Base-by-base conservation (phyloP, 768 basidiomycete species). In the Glaciozyma antarctica region DNA sequence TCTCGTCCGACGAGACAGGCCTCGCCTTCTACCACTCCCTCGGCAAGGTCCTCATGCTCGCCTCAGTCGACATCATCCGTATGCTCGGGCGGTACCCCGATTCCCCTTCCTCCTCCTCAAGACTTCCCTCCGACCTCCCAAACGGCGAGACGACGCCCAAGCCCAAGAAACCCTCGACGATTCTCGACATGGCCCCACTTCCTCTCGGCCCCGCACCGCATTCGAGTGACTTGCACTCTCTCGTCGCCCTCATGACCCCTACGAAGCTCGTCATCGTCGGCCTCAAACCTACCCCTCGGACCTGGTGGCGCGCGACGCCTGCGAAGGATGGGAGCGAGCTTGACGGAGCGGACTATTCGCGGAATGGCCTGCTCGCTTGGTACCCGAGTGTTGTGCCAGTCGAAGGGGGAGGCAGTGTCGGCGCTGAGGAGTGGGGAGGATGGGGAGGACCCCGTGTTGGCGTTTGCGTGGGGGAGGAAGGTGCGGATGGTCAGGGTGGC, bases 11-110 rank as follows among this genome's bases (percentile, higher is more conserved):
- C 75, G 88, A 94, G 64, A 78, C 82, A 70, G 95, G 95, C 0
- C 81, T 97, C 13, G 89, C 91, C 0, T 99, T 99, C 77, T 95
- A 90, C 75, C 93, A 97, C 77, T 88, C 87, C 61, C 79, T 99
- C 6, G 91, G 95, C 32, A 93, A 90, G 75, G 86, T 98, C 16
- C 80, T 98, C 19, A 95, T 95, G 70, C 86, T 99, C 9, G 93
- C 97, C 54, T 92, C 93, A 17, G 85, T 88, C 21, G 95, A 99
- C 75, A 90, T 89, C 43, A 81, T 98, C 53, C 86, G 95, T 22
- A 89, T 99, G 60, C 81, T 98, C 3, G 95, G 95, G 1, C 88
- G 87, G 72, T 94, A 97, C 73, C 88, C 88, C 5, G 83, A 85
- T 17, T 47, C 38, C 45, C 47, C 22, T 30, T 17, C 51, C 28